These are phyloP conservation scores for Globisporangium sylvaticum DNA, from an alignment of 352 stramenopile genomes.

Conservation along the genomic window DNA sequence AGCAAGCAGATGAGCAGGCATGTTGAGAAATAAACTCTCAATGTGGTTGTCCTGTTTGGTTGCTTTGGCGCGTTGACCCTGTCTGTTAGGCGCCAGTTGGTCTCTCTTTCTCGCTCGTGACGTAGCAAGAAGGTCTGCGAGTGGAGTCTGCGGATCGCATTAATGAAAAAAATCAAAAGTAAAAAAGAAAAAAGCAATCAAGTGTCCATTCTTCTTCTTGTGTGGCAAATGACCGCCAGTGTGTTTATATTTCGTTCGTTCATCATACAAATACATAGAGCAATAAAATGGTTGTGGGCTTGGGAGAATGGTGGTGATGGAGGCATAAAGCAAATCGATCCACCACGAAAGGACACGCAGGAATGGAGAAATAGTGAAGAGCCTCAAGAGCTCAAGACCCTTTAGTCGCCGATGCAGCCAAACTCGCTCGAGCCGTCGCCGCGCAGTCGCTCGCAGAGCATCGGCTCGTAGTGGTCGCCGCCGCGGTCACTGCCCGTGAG, in stretches of 20 bases:
- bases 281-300: background rate
- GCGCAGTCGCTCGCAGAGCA: conserved; percentile 79
- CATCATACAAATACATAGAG: conserved; percentile 14
- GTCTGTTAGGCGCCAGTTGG: background rate
- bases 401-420: conserved; percentile 73
- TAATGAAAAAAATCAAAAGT: conserved; percentile 11
- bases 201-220: background rate
- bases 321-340: background rate
- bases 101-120: background rate
- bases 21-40: background rate
- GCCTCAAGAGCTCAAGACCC: background rate
- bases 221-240: conserved; percentile 8
- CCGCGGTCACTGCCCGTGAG: conserved; percentile 80
- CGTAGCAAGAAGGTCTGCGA: background rate
- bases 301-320: background rate
- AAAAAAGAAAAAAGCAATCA: conserved; percentile 11
- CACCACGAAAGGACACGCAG: background rate
- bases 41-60: background rate
- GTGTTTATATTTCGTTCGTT: conserved; percentile 14
- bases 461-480: conserved; percentile 87
- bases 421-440: conserved; percentile 83
- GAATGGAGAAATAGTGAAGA: background rate
- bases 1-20: background rate
- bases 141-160: conserved; percentile 8
- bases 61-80: background rate